Percentiles rank a stretch among this genome's conserved stretches.
Evolutionary conservation across 2,329 filamentous ascomycete species (phyloP).

Genomic region (Fusarium piperis): DNA sequence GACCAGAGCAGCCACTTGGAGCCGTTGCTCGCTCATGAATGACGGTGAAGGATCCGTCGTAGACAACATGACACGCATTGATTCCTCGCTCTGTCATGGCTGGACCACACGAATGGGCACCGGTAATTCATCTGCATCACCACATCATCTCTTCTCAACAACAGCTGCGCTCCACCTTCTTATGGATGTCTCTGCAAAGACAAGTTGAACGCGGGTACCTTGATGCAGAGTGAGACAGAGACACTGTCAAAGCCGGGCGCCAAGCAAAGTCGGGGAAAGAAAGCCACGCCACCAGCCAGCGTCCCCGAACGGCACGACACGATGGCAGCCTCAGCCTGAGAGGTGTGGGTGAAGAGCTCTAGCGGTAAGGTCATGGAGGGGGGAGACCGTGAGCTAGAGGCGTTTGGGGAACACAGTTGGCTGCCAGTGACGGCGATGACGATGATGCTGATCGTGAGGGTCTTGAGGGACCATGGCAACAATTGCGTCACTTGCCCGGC

Average conservation of each 20-base stretch:
- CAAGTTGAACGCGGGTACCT: conserved; percentile 7
- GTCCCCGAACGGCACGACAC: conserved; percentile 2
- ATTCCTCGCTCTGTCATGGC: not conserved
- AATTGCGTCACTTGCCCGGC: conserved; percentile 30
- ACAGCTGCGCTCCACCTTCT: not conserved
- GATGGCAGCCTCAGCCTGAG: not conserved
- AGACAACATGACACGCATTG: not conserved
- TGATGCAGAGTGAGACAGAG: conserved; percentile 11
- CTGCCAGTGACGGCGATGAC: conserved; percentile 23
- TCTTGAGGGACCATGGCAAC: conserved; percentile 20
- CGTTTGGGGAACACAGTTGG: conserved; percentile 5
- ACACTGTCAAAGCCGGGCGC: conserved; percentile 1
- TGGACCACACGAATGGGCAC: not conserved
- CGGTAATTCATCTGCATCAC: not conserved
- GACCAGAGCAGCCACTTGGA: conserved; percentile 4
- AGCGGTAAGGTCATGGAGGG: conserved; percentile 9
- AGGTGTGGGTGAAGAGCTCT: not conserved
- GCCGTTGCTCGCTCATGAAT: not conserved
- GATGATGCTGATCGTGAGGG: conserved; percentile 29
- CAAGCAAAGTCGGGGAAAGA: conserved; percentile 19
- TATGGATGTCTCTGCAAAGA: not conserved
- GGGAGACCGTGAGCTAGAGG: conserved; percentile 1
- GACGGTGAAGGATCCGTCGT: conserved; percentile 24
- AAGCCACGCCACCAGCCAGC: conserved; percentile 22
- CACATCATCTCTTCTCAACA: conserved; percentile 2